Evolutionary conservation across 371 early-diverging fungal species (phyloP).

Genomic region (Blakeslea trispora): DNA sequence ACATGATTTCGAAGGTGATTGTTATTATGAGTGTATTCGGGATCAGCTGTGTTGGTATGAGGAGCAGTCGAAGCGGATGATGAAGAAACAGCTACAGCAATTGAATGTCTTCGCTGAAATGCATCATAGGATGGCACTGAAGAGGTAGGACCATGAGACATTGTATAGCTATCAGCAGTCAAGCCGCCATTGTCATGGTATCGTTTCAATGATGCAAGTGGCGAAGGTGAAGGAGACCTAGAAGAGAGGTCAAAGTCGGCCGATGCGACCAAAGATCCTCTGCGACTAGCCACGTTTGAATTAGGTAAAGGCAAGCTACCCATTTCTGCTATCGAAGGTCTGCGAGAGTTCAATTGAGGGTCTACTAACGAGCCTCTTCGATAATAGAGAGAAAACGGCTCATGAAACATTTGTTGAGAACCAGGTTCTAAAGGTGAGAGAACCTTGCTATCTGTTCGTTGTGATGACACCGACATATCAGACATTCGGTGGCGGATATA

Average conservation of each 20-base stretch:
- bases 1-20: conserved; percentile 9
- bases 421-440: conserved; percentile 39
- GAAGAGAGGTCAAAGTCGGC: conserved; percentile 45
- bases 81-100: conserved; percentile 47
- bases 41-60: neutral
- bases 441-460: conserved; percentile 4
- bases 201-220: conserved; percentile 22
- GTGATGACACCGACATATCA: conserved; percentile 40
- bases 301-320: conserved; percentile 33
- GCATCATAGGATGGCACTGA: conserved; percentile 36
- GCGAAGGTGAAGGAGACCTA: conserved; percentile 42
- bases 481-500: conserved; percentile 49
- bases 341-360: conserved; percentile 23
- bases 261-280: conserved; percentile 42
- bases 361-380: conserved; percentile 47
- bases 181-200: conserved; percentile 16
- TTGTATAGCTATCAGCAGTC: conserved; percentile 41
- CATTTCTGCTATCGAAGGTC: conserved; percentile 38
- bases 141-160: conserved; percentile 34
- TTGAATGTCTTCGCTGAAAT: conserved; percentile 61
- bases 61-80: neutral
- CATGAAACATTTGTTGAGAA: conserved; percentile 26
- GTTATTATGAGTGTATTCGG: conserved; percentile 1
- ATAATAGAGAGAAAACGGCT: conserved; percentile 22
- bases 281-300: conserved; percentile 35